Base-by-base conservation (phyloP, 2,329 filamentous ascomycete genomes). In the Tolypocladium pustulatum region DNA sequence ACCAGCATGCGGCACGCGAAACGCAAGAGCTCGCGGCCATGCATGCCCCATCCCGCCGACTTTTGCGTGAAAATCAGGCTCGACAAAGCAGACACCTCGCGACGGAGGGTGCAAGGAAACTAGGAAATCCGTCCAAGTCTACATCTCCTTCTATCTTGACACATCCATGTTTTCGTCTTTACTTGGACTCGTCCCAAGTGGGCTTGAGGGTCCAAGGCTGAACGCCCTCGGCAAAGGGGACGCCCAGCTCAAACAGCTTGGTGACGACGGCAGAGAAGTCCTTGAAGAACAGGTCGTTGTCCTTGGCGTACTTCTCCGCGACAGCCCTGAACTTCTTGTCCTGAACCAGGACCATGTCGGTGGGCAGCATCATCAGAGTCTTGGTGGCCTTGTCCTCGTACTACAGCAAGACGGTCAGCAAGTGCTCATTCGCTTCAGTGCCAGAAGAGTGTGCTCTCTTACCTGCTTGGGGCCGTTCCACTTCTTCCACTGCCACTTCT, bases 331-430 rank as follows among this genome's bases (percentile, higher is more conserved):
- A 95, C 65, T 80, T 80, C 83, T 93, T 93, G 78, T 97, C 93
- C 78, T 92, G 84, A 69, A 96, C 77, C 59, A 97, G 80, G 59
- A 88, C 88, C 76, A 95, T 86, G 71, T 99, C 93, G 64, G 91
- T 89, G 57, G 94, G 94, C 74, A 99, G 80, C 93, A 99, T 97
- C 94, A 99, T 97, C 67, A 97, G 78, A 49, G 82, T 81, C 83
- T 96, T 92, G 69, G 87, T 90, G 70, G 80, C 84, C 78, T 89
- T 89, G 77, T 97, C 92, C 77, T 96, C 87, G 72, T 88, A 93
- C 82, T 95, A 60, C 93, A 60, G 7, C 4, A 15, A 13, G 2
- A 34, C 4, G 20, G 62, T 66, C 54, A 63, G 61, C 38, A 60
- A 41, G 34, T 32, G 27, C 32, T 43, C 27, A 8, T 1, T 9